Conservation (phyloP, 2,329 filamentous ascomycete genomes). For the Ophiostoma sp. region DNA sequence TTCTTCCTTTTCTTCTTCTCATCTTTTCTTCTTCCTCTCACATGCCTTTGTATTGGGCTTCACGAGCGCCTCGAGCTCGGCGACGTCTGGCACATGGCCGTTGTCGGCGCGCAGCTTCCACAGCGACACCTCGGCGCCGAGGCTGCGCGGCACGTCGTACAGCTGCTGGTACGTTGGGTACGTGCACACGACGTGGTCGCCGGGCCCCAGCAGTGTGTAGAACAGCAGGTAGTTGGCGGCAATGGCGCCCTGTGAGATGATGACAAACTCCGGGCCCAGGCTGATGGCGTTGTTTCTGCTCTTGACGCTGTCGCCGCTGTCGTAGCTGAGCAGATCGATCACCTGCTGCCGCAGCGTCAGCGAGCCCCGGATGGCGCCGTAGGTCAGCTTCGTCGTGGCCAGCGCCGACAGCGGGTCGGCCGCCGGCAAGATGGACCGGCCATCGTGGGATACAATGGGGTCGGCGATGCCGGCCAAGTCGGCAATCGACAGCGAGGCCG, state of each 20-base stretch:
- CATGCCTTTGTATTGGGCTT: constrained; percentile 57
- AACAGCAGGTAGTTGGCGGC: constrained; percentile 77
- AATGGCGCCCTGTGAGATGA: constrained; percentile 77
- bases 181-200: constrained; percentile 80
- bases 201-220: constrained; percentile 64
- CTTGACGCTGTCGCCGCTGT: constrained; percentile 7
- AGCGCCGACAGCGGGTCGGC: constrained; percentile 41
- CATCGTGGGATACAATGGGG: constrained; percentile 40
- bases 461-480: constrained; percentile 55
- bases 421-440: constrained; percentile 25
- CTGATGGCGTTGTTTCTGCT: not conserved
- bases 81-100: constrained; percentile 60
- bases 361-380: constrained; percentile 69
- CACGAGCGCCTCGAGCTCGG: constrained; percentile 60
- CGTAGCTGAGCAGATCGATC: constrained; percentile 34
- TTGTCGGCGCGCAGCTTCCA: constrained; percentile 65
- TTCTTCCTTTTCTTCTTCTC: no score
- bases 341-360: constrained; percentile 58
- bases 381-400: constrained; percentile 54
- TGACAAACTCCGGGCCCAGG: constrained; percentile 52
- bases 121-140: constrained; percentile 71
- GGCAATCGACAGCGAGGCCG: constrained; percentile 65
- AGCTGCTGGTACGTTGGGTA: constrained; percentile 85
- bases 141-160: constrained; percentile 65
- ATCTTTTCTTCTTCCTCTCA: no score